Conservation (phyloP, 2,329 filamentous ascomycete species). For the Chaetomiaceae sp. region DNA sequence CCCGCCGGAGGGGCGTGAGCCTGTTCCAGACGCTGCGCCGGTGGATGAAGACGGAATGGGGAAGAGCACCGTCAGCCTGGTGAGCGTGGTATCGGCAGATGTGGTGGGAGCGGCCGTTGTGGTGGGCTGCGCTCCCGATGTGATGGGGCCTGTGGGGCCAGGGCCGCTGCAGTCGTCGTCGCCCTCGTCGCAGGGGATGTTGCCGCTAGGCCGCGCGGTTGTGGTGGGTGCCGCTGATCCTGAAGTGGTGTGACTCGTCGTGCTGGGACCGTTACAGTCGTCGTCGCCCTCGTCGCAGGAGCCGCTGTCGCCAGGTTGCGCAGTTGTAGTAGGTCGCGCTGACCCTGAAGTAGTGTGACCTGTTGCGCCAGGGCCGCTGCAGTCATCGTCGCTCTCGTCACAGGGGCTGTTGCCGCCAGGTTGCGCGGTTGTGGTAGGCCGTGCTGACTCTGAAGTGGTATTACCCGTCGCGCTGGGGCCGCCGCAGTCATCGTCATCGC, state of each 20-base stretch:
- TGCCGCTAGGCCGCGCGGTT: neutral
- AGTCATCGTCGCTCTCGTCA: neutral
- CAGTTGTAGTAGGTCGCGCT: too few relatives aligned
- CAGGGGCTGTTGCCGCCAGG: neutral
- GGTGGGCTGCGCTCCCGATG: slow-evolving; percentile 4
- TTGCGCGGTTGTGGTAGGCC: too few relatives aligned
- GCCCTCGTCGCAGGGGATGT: too few relatives aligned
- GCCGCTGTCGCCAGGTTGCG: neutral
- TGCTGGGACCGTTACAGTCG: neutral
- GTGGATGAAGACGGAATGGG: slow-evolving; percentile 9
- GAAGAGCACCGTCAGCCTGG: slow-evolving; percentile 14
- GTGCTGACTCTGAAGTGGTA: too few relatives aligned
- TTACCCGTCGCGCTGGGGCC: neutral
- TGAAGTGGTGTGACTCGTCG: too few relatives aligned
- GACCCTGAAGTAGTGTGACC: too few relatives aligned
- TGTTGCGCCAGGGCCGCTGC: neutral
- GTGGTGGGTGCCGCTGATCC: too few relatives aligned
- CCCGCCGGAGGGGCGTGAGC: neutral
- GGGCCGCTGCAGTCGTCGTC: too few relatives aligned
- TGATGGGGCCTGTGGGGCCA: slow-evolving; percentile 9
- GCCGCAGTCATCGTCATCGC: neutral
- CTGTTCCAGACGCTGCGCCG: neutral
- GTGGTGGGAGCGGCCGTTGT: slow-evolving; percentile 1
- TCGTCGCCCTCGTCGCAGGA: neutral
- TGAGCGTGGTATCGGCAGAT: slow-evolving; percentile 8